These are phyloP conservation scores for Cercophora scortea DNA, from an alignment of 495 filamentous ascomycete species.

Conservation along the genomic window DNA sequence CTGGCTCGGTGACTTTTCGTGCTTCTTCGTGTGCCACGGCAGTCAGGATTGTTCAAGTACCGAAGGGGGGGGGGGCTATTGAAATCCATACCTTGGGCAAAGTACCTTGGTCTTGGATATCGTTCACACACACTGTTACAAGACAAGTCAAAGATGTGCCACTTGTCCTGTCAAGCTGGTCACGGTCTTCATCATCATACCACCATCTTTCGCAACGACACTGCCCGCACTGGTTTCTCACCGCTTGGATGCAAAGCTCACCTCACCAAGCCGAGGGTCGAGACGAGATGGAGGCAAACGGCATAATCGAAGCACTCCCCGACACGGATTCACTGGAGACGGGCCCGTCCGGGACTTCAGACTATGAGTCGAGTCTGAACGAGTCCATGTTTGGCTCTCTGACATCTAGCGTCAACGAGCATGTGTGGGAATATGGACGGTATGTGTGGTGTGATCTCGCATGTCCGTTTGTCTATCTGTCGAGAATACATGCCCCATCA, in stretches of 20 bases:
- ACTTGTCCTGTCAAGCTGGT: not conserved
- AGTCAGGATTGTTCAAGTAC: no score
- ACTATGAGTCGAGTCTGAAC: constrained; percentile 20
- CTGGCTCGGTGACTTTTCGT: no score
- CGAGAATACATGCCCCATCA: not conserved
- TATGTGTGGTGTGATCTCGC: constrained; percentile 1
- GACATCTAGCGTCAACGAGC: constrained; percentile 24
- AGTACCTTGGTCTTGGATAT: no score
- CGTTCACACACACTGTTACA: no score
- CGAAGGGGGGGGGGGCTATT: no score
- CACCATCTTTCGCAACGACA: not conserved
- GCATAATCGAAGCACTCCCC: constrained; percentile 12
- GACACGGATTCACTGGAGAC: constrained; percentile 8
- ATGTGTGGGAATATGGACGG: constrained; percentile 31
- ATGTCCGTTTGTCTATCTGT: not conserved
- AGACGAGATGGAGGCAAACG: constrained; percentile 18
- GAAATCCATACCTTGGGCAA: no score
- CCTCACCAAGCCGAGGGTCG: not conserved
- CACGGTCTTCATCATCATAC: not conserved
- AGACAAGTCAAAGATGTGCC: not conserved
- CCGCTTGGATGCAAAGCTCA: not conserved
- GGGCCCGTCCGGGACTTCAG: constrained; percentile 17
- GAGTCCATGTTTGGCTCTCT: constrained; percentile 23
- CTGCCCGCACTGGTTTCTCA: not conserved
- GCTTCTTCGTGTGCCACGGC: no score